Conservation (phyloP, 139 green algal species). For the Picochlorum sp. region DNA sequence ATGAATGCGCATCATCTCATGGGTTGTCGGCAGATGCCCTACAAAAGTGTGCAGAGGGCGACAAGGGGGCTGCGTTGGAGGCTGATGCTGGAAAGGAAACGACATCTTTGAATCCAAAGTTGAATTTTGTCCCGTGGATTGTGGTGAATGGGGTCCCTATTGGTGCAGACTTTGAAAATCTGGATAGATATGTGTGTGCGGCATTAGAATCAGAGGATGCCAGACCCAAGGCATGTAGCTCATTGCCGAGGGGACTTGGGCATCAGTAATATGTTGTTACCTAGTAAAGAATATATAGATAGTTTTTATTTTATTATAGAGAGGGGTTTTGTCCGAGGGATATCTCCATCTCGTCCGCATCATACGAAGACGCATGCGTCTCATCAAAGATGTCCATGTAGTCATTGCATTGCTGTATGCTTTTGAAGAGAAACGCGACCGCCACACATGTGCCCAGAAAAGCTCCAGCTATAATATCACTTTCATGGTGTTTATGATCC, state of each 20-base stretch:
- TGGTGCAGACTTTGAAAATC: conserved; percentile 17
- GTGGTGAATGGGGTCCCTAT: conserved; percentile 20
- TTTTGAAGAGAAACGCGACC: neutral
- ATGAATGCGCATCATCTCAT: conserved; percentile 4
- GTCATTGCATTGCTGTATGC: neutral
- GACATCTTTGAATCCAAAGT: conserved; percentile 2
- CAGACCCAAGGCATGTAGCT: neutral
- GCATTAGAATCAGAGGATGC: neutral
- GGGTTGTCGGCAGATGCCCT: conserved; percentile 1
- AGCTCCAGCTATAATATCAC: conserved; percentile 3
- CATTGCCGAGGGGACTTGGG: neutral
- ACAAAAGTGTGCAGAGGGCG: neutral
- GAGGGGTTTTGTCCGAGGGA: neutral
- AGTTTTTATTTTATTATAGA: too few species aligned
- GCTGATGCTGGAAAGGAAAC: conserved; percentile 3
- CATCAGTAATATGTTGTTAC: too few species aligned
- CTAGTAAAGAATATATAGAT: too few species aligned
- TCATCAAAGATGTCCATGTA: neutral
- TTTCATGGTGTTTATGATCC: conserved; percentile 11
- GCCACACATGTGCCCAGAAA: conserved; percentile 4
- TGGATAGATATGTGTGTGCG: conserved; percentile 19
- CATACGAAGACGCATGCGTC: neutral
- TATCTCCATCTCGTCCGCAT: neutral
- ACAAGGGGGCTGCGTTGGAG: conserved; percentile 14
- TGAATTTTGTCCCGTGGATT: conserved; percentile 29